Evolutionary conservation across 2,329 filamentous ascomycete genomes (phyloP), one percentile per base, ranked within the genome.

Genomic region (Pseudogymnoascus destructans): DNA sequence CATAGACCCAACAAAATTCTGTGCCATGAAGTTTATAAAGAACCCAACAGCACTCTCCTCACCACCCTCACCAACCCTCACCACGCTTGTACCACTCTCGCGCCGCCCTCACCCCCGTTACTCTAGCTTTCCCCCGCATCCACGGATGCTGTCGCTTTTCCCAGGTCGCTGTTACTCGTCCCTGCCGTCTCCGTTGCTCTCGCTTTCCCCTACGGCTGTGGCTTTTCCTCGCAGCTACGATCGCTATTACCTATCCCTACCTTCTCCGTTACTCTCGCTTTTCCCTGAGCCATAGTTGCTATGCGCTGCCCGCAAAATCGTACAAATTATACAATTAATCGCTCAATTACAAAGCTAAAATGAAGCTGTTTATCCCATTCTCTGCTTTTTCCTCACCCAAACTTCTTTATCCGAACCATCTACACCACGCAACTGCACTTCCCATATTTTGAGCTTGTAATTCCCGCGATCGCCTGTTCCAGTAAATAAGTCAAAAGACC

Each of bases 401-500:
- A 64, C 58, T 55, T 63, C 62, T 11, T 55, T 59, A 19, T 59
- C 62, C 21, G 32, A 58, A n/a, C 19, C 57, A 19, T 27, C 59
- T 9, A 57, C 42, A 38, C 36, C 36, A 30, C 80, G 73, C 8
- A 82, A 57, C 60, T 87, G 74, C 0, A 84, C 76, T 62, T 87
- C 83, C 82, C 83, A 87, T 0, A 84, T 70, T 19, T 76, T 76
- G 8, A 87, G 71, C 60, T 72, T 77, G 65, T 87, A 87, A 49
- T 70, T 78, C 0, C 78, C 82, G 0, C 82, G 76, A 66, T 87
- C 85, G 0, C 75, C 76, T 64, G 73, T 73, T 0, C 85, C 85
- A 0, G 83, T 79, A 57, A 81, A 79, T 2, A 87, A 64, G 66
- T 88, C 85, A 68, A 87, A 88, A 0, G 82, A 84, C 85, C 85